A percentile compares a stretch with the other conserved stretches of the same genome.
phyloP scores from a whole-genome alignment of 495 filamentous ascomycete species.

The Hypoxylon rickii region DNA sequence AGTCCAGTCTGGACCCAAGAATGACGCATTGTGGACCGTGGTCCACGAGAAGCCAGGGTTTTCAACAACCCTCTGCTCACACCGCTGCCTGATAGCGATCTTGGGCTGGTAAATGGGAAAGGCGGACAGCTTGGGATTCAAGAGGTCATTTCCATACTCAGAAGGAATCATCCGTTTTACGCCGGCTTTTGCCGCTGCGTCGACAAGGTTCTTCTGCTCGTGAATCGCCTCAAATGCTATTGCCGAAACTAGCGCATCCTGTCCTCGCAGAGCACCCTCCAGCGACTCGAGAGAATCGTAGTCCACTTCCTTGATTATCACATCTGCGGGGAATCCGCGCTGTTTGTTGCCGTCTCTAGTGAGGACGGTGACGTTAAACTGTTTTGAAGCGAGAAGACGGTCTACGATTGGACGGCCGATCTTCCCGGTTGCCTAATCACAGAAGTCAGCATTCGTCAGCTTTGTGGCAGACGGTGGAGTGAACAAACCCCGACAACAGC shows the following conservation, averaged over 20 bases:
- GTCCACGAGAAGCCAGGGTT: conserved; percentile 51
- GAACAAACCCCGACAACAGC: conserved; percentile 32
- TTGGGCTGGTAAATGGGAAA: conserved; percentile 47
- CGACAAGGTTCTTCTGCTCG: conserved; percentile 55
- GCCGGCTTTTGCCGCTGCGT: conserved; percentile 59
- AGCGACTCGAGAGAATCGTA: conserved; percentile 58
- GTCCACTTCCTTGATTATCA: conserved; percentile 54
- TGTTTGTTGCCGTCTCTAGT: conserved; percentile 13
- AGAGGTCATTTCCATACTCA: conserved; percentile 56
- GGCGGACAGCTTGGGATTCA: conserved; percentile 43
- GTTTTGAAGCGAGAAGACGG: conserved; percentile 24
- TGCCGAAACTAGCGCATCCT: conserved; percentile 60
- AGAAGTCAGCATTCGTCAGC: conserved; percentile 20
- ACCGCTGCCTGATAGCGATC: conserved; percentile 44
- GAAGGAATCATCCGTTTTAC: conserved; percentile 64
- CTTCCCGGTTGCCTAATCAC: conserved; percentile 35
- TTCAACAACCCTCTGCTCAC: conserved; percentile 40
- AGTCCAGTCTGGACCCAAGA: conserved; percentile 40
- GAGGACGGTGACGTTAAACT: conserved; percentile 29
- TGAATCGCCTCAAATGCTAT: conserved; percentile 42
- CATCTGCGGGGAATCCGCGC: conserved; percentile 39
- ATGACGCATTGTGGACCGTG: conserved; percentile 47
- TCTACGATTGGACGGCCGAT: conserved; percentile 36
- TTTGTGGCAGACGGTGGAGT: conserved; percentile 12
- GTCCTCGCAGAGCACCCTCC: conserved; percentile 49